Evolutionary conservation across 768 basidiomycete species (phyloP).

Genomic region (Lentinus tigrinus): DNA sequence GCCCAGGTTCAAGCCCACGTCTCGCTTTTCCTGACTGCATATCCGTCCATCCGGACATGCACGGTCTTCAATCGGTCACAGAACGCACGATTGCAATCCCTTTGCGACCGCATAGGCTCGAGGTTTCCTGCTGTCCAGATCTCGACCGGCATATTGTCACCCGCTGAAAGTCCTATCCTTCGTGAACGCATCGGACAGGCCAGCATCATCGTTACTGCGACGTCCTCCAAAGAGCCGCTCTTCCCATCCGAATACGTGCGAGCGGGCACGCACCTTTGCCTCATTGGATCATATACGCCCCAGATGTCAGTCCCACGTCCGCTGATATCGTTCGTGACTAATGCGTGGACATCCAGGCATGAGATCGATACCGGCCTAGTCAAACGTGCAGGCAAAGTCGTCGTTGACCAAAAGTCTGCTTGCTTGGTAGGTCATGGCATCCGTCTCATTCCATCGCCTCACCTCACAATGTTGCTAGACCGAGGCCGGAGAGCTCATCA

Average conservation of each 20-base stretch:
- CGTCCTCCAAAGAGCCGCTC: conserved; percentile 66
- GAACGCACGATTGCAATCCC: conserved; percentile 45
- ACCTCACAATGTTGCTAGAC: conserved; percentile 4
- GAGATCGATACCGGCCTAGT: conserved; percentile 68
- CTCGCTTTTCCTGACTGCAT: conserved; percentile 56
- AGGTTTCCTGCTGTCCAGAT: conserved; percentile 27
- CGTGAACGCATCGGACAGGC: conserved; percentile 38
- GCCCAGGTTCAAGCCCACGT: conserved; percentile 68
- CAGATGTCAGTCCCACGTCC: conserved; percentile 45
- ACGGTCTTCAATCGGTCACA: conserved; percentile 63
- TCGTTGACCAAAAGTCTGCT: conserved; percentile 75
- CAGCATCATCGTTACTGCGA: conserved; percentile 74
- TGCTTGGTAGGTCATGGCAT: conserved; percentile 39
- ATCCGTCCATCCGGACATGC: conserved; percentile 50
- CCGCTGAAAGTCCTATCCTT: conserved; percentile 18
- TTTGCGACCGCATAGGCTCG: conserved; percentile 32
- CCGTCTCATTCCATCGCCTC: neutral
- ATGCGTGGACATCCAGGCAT: conserved; percentile 25
- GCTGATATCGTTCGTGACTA: neutral
- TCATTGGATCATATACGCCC: conserved; percentile 83
- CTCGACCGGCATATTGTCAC: conserved; percentile 3
- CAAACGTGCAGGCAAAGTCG: conserved; percentile 49
- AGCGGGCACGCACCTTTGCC: conserved; percentile 63
- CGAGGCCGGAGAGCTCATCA: conserved; percentile 84
- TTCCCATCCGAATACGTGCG: conserved; percentile 67